These are phyloP conservation scores for Tolypocladium guangdongense DNA, from an alignment of 2,329 filamentous ascomycete species.

Conservation along the genomic window DNA sequence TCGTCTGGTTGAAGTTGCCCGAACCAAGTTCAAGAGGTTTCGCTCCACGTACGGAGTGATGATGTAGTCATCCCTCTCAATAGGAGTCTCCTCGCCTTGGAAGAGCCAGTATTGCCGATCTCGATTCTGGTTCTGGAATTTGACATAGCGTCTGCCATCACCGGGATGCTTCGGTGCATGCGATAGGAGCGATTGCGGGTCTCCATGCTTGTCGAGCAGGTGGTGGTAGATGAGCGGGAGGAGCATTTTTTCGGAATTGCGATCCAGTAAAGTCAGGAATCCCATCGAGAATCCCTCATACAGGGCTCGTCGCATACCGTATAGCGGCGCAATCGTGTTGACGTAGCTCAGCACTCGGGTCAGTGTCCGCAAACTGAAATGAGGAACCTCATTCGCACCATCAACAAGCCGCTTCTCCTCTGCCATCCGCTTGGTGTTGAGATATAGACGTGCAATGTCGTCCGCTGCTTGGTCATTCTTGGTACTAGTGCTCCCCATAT, in stretches of 20 bases:
- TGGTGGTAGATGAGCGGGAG: conserved; percentile 71
- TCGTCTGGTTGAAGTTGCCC: conserved; percentile 80
- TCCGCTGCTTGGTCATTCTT: conserved; percentile 64
- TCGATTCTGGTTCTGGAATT: conserved; percentile 55
- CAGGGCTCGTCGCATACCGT: conserved; percentile 74
- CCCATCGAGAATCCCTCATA: conserved; percentile 98
- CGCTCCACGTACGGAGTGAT: conserved; percentile 91
- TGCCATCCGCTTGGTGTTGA: conserved; percentile 74
- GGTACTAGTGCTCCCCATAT: conserved; percentile 61
- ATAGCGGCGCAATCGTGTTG: conserved; percentile 69
- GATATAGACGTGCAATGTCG: conserved; percentile 78
- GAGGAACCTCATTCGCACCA: conserved; percentile 88
- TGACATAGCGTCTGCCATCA: conserved; percentile 69
- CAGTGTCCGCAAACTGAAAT: conserved; percentile 91
- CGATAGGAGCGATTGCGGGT: conserved; percentile 61
- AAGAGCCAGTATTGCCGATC: conserved; percentile 82
- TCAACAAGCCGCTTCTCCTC: conserved; percentile 75
- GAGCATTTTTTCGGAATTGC: conserved; percentile 68
- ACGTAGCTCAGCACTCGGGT: conserved; percentile 86
- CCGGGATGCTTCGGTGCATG: conserved; percentile 67
- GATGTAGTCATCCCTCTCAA: conserved; percentile 83
- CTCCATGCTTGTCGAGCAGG: conserved; percentile 58
- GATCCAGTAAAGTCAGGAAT: conserved; percentile 80
- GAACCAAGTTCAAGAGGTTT: conserved; percentile 87
- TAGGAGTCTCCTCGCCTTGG: conserved; percentile 51